phyloP scores from a whole-genome alignment of 1,284 basidiomycete species.

The Sanguinoderma infundibulare region DNA sequence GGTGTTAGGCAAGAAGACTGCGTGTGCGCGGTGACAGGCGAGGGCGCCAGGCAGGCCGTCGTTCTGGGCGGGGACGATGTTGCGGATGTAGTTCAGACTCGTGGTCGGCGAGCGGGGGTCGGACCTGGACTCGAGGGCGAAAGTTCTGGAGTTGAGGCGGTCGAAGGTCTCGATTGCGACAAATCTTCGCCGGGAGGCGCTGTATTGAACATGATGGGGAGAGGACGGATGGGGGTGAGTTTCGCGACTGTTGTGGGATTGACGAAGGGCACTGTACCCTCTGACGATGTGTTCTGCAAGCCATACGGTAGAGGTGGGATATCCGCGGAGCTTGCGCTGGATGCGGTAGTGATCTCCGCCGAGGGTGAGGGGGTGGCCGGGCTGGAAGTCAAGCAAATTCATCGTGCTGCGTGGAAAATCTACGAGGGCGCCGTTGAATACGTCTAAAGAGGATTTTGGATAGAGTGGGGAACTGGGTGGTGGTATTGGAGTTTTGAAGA shows the following conservation, averaged over 20 bases:
- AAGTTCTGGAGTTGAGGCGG: background rate
- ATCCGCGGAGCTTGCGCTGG: background rate
- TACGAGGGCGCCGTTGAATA: too few relatives aligned
- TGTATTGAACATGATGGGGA: too few relatives aligned
- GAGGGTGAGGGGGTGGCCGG: background rate
- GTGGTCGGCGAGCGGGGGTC: too few relatives aligned
- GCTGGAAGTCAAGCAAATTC: too few relatives aligned
- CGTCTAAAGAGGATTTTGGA: background rate
- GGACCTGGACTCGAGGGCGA: too few relatives aligned
- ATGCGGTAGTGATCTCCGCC: background rate
- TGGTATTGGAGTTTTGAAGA: background rate
- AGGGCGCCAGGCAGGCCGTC: background rate
- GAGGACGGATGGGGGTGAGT: too few relatives aligned
- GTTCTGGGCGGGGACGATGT: background rate
- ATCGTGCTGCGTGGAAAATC: too few relatives aligned
- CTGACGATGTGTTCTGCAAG: slow-evolving; percentile 2
- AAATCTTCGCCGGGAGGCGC: background rate
- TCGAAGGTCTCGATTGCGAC: background rate
- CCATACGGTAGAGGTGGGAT: background rate
- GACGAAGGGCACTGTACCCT: too few relatives aligned
- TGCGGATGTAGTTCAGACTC: background rate
- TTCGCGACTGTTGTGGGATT: too few relatives aligned
- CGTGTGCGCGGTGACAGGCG: background rate
- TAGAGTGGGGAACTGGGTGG: background rate
- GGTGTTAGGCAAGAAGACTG: too few relatives aligned